Evolutionary conservation across 2,329 filamentous ascomycete species (phyloP).

Genomic region (Colletotrichum destructivum): DNA sequence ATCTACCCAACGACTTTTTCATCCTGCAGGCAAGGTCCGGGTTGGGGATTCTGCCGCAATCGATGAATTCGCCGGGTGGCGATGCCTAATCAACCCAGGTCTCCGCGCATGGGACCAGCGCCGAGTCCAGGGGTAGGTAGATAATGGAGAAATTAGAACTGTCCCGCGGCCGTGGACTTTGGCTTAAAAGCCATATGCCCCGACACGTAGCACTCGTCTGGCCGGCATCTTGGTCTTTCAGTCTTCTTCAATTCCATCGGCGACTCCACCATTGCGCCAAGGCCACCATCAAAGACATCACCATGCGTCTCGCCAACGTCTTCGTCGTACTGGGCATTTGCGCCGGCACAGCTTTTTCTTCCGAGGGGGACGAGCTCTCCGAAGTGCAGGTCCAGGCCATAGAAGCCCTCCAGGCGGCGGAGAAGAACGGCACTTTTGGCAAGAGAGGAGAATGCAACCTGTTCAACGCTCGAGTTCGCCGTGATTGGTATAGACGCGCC

Average conservation of each 20-base stretch:
- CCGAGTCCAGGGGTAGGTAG: not conserved
- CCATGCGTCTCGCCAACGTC: slow-evolving; percentile 6
- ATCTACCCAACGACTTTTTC: slow-evolving; percentile 2
- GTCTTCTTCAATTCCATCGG: not conserved
- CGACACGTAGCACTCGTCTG: not conserved
- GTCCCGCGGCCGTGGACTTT: not conserved
- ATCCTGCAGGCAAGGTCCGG: slow-evolving; percentile 20
- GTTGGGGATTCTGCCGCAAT: not conserved
- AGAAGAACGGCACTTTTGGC: not conserved
- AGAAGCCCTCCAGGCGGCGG: slow-evolving; percentile 15
- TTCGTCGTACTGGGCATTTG: not conserved
- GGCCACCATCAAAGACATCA: not conserved
- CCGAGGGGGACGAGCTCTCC: slow-evolving; percentile 19
- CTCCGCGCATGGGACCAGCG: not conserved
- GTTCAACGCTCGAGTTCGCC: slow-evolving; percentile 14
- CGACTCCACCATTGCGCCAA: not conserved
- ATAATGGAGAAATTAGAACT: too few relatives aligned
- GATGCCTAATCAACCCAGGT: not conserved
- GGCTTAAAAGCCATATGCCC: not conserved
- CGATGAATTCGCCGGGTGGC: too few relatives aligned
- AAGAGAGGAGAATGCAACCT: slow-evolving; percentile 23
- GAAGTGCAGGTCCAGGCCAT: slow-evolving; percentile 18
- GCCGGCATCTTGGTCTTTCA: too few relatives aligned
- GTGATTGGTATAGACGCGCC: slow-evolving; percentile 7
- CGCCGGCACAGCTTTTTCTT: not conserved